phyloP scores from a whole-genome alignment of 2,329 filamentous ascomycete genomes.

The Amesomyces nigricolor region DNA sequence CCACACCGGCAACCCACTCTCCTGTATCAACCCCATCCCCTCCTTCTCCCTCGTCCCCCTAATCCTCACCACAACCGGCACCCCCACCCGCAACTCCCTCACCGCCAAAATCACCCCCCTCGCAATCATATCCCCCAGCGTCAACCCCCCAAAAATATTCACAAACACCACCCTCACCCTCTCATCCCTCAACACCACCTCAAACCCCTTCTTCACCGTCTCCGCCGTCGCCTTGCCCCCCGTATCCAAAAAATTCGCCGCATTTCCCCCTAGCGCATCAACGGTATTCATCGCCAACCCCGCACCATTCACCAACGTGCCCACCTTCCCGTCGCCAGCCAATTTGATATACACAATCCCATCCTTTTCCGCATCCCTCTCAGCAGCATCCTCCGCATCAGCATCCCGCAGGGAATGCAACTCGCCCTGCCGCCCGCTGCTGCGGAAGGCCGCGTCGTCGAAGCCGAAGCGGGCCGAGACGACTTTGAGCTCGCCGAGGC shows the following conservation, averaged over 20 bases:
- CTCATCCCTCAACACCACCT: slow-evolving; percentile 64
- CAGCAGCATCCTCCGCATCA: slow-evolving; percentile 31
- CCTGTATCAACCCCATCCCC: slow-evolving; percentile 62
- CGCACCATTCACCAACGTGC: slow-evolving; percentile 82
- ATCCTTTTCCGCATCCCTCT: slow-evolving; percentile 43
- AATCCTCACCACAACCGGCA: slow-evolving; percentile 72
- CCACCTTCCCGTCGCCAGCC: slow-evolving; percentile 55
- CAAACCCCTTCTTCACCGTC: slow-evolving; percentile 73
- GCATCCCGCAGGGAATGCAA: slow-evolving; percentile 36
- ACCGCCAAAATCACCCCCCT: slow-evolving; percentile 69
- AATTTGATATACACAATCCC: slow-evolving; percentile 75
- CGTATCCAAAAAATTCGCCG: slow-evolving; percentile 83
- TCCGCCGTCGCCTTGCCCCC: slow-evolving; percentile 81
- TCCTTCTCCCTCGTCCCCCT: slow-evolving; percentile 68
- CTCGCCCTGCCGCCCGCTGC: slow-evolving; percentile 35
- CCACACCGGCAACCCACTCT: slow-evolving; percentile 62
- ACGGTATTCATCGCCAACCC: slow-evolving; percentile 89
- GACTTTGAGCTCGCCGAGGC: slow-evolving; percentile 22
- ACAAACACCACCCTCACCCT: slow-evolving; percentile 63
- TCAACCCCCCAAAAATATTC: slow-evolving; percentile 55
- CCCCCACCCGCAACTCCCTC: slow-evolving; percentile 56
- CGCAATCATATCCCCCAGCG: slow-evolving; percentile 76
- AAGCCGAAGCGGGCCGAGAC: slow-evolving; percentile 41
- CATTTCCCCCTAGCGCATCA: slow-evolving; percentile 66
- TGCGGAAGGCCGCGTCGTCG: slow-evolving; percentile 40